phyloP scores from a whole-genome alignment of 305 asterid species.

The Fraxinus dipetala region DNA sequence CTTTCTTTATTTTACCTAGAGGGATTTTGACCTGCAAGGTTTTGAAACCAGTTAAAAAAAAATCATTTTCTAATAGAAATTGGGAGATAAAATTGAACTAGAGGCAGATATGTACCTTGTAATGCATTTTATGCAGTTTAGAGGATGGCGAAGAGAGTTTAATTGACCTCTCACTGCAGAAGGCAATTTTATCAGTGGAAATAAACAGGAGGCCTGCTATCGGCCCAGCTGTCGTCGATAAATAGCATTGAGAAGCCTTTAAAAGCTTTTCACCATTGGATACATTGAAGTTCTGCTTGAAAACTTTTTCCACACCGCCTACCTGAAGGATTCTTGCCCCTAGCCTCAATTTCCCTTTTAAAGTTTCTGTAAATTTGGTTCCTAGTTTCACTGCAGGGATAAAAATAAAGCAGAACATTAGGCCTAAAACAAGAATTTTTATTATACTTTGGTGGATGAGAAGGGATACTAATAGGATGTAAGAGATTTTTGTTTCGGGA shows the following conservation, averaged over 20 bases:
- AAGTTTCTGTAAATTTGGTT: constrained; percentile 41
- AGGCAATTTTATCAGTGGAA: constrained; percentile 47
- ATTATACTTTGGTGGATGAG: background rate
- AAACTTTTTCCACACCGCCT: constrained; percentile 53
- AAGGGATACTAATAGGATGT: background rate
- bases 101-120: constrained; percentile 37
- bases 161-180: constrained; percentile 61
- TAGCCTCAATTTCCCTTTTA: constrained; percentile 48
- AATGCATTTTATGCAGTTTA: constrained; percentile 40
- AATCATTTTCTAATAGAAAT: background rate
- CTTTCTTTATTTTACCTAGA: constrained; percentile 36
- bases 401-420: background rate
- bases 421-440: background rate
- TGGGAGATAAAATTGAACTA: background rate
- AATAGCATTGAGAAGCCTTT: constrained; percentile 58
- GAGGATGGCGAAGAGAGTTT: constrained; percentile 45
- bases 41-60: background rate
- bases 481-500: background rate
- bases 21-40: constrained; percentile 48
- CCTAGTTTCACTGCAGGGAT: constrained; percentile 54
- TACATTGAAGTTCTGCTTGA: constrained; percentile 46
- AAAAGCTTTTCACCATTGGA: constrained; percentile 44
- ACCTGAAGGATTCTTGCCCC: constrained; percentile 55
- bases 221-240: constrained; percentile 61
- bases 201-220: constrained; percentile 59